Evolutionary conservation across 306 rosid species (phyloP).

Genomic region (Rosa lucieae): DNA sequence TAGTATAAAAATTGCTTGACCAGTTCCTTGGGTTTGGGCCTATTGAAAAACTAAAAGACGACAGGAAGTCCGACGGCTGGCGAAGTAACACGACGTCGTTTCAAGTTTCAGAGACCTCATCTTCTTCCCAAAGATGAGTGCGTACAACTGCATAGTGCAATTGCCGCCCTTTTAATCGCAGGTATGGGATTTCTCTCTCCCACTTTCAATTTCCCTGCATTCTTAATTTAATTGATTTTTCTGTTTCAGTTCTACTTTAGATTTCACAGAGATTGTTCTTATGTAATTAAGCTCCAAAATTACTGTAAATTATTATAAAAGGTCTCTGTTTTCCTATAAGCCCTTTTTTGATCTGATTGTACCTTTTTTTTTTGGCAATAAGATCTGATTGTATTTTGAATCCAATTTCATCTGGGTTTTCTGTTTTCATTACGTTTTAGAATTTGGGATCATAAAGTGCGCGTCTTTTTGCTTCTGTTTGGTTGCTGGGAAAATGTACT

Average conservation of each 20-base stretch:
- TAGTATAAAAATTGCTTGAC: too few species aligned
- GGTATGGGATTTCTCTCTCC: slow-evolving; percentile 6
- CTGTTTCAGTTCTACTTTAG: background rate
- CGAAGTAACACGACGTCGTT: too few species aligned
- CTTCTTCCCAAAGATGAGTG: background rate
- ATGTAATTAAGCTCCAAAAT: background rate
- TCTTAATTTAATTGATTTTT: background rate
- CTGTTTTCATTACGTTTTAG: background rate
- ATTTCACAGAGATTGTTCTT: background rate
- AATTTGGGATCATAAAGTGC: background rate
- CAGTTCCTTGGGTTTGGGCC: too few species aligned
- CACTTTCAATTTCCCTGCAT: background rate
- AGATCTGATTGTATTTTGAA: background rate
- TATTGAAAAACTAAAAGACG: too few species aligned
- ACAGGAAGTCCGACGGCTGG: too few species aligned
- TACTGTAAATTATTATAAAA: background rate
- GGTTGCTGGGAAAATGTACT: background rate
- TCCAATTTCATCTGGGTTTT: background rate
- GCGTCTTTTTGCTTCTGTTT: background rate
- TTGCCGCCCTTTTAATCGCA: slow-evolving; percentile 1
- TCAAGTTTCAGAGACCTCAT: background rate
- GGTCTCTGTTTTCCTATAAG: background rate
- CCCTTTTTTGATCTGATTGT: background rate
- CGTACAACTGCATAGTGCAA: background rate
- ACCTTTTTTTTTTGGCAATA: too few species aligned